phyloP scores from a whole-genome alignment of 345 rosid species.

The Moringa oleifera region DNA sequence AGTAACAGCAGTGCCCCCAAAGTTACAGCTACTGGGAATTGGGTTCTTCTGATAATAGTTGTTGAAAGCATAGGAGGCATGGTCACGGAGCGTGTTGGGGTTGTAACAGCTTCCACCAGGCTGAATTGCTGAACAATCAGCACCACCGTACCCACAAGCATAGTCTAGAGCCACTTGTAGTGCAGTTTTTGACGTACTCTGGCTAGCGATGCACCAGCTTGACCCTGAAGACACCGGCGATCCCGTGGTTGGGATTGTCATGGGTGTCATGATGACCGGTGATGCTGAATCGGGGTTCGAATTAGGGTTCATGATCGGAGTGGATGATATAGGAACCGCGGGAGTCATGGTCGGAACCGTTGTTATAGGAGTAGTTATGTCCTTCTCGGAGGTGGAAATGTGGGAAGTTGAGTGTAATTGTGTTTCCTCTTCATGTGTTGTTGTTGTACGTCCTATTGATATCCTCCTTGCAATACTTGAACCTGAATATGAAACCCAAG shows the following conservation, averaged over 20 bases:
- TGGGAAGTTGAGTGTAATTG: neutral
- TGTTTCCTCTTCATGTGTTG: slow-evolving; percentile 3
- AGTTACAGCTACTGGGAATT: slow-evolving; percentile 66
- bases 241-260: slow-evolving; percentile 15
- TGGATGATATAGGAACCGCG: slow-evolving; percentile 21
- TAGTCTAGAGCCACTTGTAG: slow-evolving; percentile 82
- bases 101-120: slow-evolving; percentile 55
- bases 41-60: slow-evolving; percentile 75
- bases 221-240: slow-evolving; percentile 30
- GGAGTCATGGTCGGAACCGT: slow-evolving; percentile 49
- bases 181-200: slow-evolving; percentile 48
- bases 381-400: slow-evolving; percentile 27
- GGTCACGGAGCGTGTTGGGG: slow-evolving; percentile 51
- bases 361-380: slow-evolving; percentile 56
- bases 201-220: slow-evolving; percentile 88
- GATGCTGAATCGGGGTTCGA: slow-evolving; percentile 42
- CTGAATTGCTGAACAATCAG: slow-evolving; percentile 69
- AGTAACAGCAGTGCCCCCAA: slow-evolving; percentile 71
- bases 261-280: slow-evolving; percentile 25
- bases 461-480: slow-evolving; percentile 16
- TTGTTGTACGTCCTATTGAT: neutral
- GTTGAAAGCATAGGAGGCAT: slow-evolving; percentile 87
- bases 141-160: slow-evolving; percentile 83
- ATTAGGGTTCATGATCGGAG: slow-evolving; percentile 37
- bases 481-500: slow-evolving; percentile 17